Evolutionary conservation across 805 yeast genomes (phyloP), one percentile per base, ranked within the genome.

Genomic region (Metschnikowia similis): DNA sequence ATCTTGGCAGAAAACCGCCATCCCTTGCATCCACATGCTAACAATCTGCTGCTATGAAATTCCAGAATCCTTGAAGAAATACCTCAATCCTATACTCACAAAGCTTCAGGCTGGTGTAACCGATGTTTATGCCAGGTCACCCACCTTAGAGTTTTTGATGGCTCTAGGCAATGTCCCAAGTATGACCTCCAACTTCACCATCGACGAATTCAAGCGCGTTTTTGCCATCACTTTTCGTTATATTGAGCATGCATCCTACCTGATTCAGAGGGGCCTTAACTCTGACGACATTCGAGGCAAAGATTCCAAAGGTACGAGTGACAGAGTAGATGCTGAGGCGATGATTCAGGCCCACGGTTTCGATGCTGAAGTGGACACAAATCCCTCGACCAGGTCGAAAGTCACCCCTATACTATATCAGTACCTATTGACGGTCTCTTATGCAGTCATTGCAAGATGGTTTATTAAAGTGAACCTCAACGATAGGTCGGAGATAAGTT

Each of bases 221-320:
- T 87, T 89, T 70, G 96, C 87, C 1, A 86, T 89, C 62, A 85
- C 90, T 1, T 87, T 89, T 70, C 84, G 84, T 57, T 85, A 83
- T 57, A 85, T 89, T 48, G 88, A 87, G 60, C 84, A 83, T 60
- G 81, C 89, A 1, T 73, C 77, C 46, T 90, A 86, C 56, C 61
- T 65, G 49, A 56, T 69, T 54, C 56, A 64, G 45, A 55, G 70
- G 60, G 45, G 59, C 50, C 16, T 48, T 54, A 36, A 47, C 41
- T 45, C 40, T 7, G 46, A 43, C 4, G 36, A 34, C 4, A 14
- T 16, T 5, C 47, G 54, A 45, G 28, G 64, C 28, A 45, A 53
- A 34, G 52, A 51, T 39, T 48, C 52, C 6, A 39, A 48, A 35
- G 49, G 45, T 8, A 35, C 37, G 36, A 28, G 8, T 17, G 40